Base-by-base conservation (phyloP, 495 filamentous ascomycete genomes). In the Penicillium coffeae region DNA sequence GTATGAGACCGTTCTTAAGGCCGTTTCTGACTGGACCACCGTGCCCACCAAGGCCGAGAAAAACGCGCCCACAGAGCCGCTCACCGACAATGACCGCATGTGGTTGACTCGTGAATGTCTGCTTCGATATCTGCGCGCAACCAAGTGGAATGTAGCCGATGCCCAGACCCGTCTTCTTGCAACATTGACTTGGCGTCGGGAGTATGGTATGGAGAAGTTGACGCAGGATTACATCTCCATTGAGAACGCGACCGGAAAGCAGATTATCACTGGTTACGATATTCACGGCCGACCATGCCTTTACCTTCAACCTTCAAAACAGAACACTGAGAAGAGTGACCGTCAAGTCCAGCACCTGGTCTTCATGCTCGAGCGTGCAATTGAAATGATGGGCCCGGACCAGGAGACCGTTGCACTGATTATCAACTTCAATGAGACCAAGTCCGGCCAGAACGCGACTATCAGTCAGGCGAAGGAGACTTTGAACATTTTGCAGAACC, bases 211-310 rank as follows among this genome's bases (percentile, higher is more conserved):
- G 30, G 78, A 86, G 32, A 75, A 75, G 19, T 75, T 90, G 65
- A 88, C 87, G 0, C 73, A 85, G 2, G 92, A 96, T 3, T 83
- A 93, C 61, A 89, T 96, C 55, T 85, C 83, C 1, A 79, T 84
- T 3, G 93, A 98, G 71, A 94, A 96, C 66, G 90, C 89, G 69
- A 98, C 93, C 3, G 93, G 93, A 13, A 98, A 98, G 70, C 92
- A 96, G 64, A 75, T 95, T 43, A 73, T 93, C 19, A 60, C 93
- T 19, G 93, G 93, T 15, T 98, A 83, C 62, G 93, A 98, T 69
- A 87, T 85, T 53, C 73, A 87, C 39, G 82, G 75, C 21, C 80
- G 93, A 35, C 88, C 89, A 1, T 96, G 92, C 70, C 81, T 92
- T 33, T 95, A 95, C 66, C 77, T 97, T 22, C 82, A 86, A 51